Evolutionary conservation across 2,329 filamentous ascomycete species (phyloP), one percentile per base, ranked within the genome.

Genomic region (Fusarium luffae): DNA sequence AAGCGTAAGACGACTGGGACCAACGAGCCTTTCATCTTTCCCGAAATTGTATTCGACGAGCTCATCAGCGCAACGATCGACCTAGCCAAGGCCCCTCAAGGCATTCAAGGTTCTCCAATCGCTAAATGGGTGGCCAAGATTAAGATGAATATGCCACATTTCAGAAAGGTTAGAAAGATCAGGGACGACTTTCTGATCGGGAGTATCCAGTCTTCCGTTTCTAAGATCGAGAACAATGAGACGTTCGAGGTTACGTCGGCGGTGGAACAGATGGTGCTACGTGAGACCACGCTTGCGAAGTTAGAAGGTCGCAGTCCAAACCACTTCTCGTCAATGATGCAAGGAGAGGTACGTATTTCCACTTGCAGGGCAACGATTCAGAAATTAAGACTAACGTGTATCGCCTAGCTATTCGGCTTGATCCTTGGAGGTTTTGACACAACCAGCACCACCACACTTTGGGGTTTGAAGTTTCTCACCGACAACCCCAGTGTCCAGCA

Each of bases 1-100:
- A 32, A 5, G 2, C 5, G 4, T 7, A n/a, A 25, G 2, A 3
- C 7, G 5, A 13, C 6, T 32, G 13, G 13, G 2, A 13, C 0
- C 9, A 28, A 23, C 3, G 12, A 32, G 14, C 28, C 47, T 21
- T 25, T 50, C 11, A 21, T 25, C 5, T 50, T 50, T 14, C 47
- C 47, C n/a, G 47, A 37, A 2, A 19, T 50, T n/a, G 28, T 4
- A 3, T 34, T 50, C 2, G 47, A 50, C 11, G 47, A 34, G 4
- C 16, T 50, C 2, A 50, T 50, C 11, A 50, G 13, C 23, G 47
- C 47, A 11, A 50, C 47, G 4, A 37, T 50, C 7, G 48, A 50
- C n/a, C 21, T 50, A 14, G 48, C 48, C 48, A 50, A 50, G 23
- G 30, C 48, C 5, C 30, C 30, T 7, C 48, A 50, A 37, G 48